A percentile compares a stretch with the other conserved stretches of the same genome.
phyloP scores from a whole-genome alignment of 108 stramenopile genomes.

The Cyclotella choctawhatcheeana region DNA sequence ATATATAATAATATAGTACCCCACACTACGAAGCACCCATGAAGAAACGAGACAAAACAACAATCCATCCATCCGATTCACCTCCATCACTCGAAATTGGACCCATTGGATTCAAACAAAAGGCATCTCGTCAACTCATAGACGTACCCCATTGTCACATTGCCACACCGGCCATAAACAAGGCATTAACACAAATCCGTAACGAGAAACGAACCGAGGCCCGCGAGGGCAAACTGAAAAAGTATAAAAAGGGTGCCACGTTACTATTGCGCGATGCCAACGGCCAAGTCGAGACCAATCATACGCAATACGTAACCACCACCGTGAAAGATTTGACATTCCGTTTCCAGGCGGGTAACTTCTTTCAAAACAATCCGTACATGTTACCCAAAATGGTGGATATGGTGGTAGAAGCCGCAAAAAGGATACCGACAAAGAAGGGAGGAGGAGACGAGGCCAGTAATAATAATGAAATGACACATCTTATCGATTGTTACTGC shows the following conservation, averaged over 20 bases:
- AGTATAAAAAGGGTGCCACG: slow-evolving; percentile 83
- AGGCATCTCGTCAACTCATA: slow-evolving; percentile 73
- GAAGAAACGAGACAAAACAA: slow-evolving; percentile 46
- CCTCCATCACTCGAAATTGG: slow-evolving; percentile 44
- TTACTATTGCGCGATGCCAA: slow-evolving; percentile 87
- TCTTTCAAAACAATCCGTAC: slow-evolving; percentile 95
- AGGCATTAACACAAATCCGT: slow-evolving; percentile 60
- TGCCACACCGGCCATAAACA: slow-evolving; percentile 94
- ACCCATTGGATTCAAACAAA: slow-evolving; percentile 88
- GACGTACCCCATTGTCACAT: slow-evolving; percentile 94
- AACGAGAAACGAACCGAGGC: slow-evolving; percentile 55
- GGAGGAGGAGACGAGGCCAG: too few relatives aligned
- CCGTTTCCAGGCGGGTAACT: slow-evolving; percentile 93
- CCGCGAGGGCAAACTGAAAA: slow-evolving; percentile 51
- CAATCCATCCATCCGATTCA: slow-evolving; percentile 1
- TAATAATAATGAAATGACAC: too few relatives aligned
- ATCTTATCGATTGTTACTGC: slow-evolving; percentile 96
- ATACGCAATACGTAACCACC: slow-evolving; percentile 78
- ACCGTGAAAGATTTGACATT: slow-evolving; percentile 74
- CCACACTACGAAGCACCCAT: slow-evolving; percentile 94
- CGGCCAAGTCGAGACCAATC: slow-evolving; percentile 84
- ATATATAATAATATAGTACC: too few relatives aligned
- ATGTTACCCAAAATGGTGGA: slow-evolving; percentile 94
- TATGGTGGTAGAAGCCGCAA: slow-evolving; percentile 76
- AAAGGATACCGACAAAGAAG: slow-evolving; percentile 26